Conservation (phyloP, 2,329 filamentous ascomycete genomes). For the Exophiala sideris region DNA sequence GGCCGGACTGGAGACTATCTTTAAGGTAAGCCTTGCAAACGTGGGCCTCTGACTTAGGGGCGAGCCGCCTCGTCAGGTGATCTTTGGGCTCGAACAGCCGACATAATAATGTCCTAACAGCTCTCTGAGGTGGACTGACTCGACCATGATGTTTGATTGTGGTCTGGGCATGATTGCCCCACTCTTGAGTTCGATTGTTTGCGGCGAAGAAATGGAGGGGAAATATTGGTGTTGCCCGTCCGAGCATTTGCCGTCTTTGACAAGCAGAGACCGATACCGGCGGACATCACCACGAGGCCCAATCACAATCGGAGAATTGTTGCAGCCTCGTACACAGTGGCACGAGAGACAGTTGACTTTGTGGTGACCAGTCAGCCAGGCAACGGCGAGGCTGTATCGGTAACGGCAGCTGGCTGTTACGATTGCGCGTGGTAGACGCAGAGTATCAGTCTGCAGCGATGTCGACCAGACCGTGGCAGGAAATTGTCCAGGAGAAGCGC, state of each 20-base stretch:
- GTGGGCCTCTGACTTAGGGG: background rate
- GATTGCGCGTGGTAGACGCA: background rate
- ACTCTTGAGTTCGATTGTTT: background rate
- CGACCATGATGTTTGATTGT: background rate
- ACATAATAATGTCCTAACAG: background rate
- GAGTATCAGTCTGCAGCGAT: background rate
- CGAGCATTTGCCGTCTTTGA: background rate
- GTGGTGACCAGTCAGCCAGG: background rate
- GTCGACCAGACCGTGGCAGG: slow-evolving; percentile 29
- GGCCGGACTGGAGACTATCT: background rate
- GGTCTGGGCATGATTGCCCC: background rate
- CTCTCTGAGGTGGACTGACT: background rate
- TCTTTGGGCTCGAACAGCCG: background rate
- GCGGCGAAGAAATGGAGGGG: background rate
- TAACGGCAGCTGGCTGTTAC: background rate
- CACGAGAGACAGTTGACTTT: too few species aligned
- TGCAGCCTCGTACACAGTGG: background rate
- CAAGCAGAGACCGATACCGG: background rate
- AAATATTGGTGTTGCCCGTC: too few species aligned
- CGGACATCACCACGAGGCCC: background rate
- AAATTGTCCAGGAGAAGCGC: slow-evolving; percentile 33
- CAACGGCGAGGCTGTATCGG: background rate
- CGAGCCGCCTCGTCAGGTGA: background rate
- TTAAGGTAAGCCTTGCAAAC: slow-evolving; percentile 1
- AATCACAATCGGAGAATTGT: background rate